Conservation (phyloP, 768 basidiomycete species). For the Inosperma sp. region DNA sequence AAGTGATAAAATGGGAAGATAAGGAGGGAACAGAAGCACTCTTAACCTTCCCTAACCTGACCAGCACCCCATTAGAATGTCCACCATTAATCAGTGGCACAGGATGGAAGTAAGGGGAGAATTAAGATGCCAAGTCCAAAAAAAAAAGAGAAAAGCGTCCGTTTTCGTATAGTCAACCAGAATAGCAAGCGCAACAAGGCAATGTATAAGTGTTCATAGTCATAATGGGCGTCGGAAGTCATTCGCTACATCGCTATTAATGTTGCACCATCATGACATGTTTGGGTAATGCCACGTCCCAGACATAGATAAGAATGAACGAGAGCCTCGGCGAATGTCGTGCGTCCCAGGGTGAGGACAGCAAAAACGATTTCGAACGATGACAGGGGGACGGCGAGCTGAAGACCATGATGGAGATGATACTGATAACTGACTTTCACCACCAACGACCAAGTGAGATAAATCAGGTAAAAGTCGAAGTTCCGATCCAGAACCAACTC, state of each 20-base stretch:
- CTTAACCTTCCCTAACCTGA: slow-evolving; percentile 11
- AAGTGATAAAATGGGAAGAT: neutral
- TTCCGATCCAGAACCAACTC: slow-evolving; percentile 7
- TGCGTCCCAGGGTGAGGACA: slow-evolving; percentile 13
- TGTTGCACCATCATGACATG: neutral
- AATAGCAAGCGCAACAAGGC: slow-evolving; percentile 20
- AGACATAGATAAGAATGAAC: too few species aligned
- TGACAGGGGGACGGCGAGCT: too few species aligned
- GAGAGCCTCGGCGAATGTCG: too few species aligned
- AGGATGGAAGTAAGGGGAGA: slow-evolving; percentile 12
- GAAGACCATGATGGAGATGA: too few species aligned
- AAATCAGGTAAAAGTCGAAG: too few species aligned
- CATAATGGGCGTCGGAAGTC: slow-evolving; percentile 19
- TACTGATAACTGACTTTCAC: too few species aligned
- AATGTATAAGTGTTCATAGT: slow-evolving; percentile 19
- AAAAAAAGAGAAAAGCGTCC: slow-evolving; percentile 67
- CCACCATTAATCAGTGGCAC: slow-evolving; percentile 5
- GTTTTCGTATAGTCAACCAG: slow-evolving; percentile 43
- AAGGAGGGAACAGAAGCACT: slow-evolving; percentile 1
- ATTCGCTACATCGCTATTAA: slow-evolving; percentile 14
- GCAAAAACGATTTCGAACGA: too few species aligned
- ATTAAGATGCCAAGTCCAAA: slow-evolving; percentile 11
- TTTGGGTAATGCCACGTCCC: too few species aligned
- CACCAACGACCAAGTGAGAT: too few species aligned
- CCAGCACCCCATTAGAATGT: slow-evolving; percentile 8